phyloP scores from a whole-genome alignment of 2,329 filamentous ascomycete species.

The Ophiostoma australiae region DNA sequence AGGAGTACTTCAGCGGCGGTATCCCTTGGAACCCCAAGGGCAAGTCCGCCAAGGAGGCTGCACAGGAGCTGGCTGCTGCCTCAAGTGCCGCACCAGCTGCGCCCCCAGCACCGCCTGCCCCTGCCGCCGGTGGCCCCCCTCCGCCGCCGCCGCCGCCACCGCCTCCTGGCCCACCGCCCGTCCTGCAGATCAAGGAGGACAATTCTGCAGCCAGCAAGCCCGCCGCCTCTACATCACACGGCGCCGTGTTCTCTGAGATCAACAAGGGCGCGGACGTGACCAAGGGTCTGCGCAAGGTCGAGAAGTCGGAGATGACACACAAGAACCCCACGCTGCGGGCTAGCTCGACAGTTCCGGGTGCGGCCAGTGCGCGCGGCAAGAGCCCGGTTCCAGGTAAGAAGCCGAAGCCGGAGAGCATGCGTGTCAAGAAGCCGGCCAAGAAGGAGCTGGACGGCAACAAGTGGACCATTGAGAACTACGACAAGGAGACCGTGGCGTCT shows the following conservation, averaged over 20 bases:
- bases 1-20: slow-evolving; percentile 72
- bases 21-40: slow-evolving; percentile 82
- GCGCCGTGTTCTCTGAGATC: slow-evolving; percentile 84
- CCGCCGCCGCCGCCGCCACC: slow-evolving; percentile 67
- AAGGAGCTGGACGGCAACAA: slow-evolving; percentile 84
- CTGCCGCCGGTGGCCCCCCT: slow-evolving; percentile 48
- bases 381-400: slow-evolving; percentile 85
- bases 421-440: slow-evolving; percentile 72
- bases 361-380: slow-evolving; percentile 55
- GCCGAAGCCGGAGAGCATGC: slow-evolving; percentile 80
- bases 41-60: slow-evolving; percentile 63
- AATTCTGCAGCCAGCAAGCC: slow-evolving; percentile 43
- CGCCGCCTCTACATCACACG: slow-evolving; percentile 55
- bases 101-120: slow-evolving; percentile 49
- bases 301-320: slow-evolving; percentile 94
- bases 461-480: slow-evolving; percentile 94
- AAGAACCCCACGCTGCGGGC: slow-evolving; percentile 88
- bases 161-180: slow-evolving; percentile 63
- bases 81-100: slow-evolving; percentile 36
- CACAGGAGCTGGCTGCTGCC: slow-evolving; percentile 51
- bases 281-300: slow-evolving; percentile 83
- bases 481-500: slow-evolving; percentile 55
- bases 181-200: slow-evolving; percentile 54
- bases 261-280: slow-evolving; percentile 90
- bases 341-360: slow-evolving; percentile 60